Conservation (phyloP, 192 early-diverging fungal species). For the Obelidium mucronatum region DNA sequence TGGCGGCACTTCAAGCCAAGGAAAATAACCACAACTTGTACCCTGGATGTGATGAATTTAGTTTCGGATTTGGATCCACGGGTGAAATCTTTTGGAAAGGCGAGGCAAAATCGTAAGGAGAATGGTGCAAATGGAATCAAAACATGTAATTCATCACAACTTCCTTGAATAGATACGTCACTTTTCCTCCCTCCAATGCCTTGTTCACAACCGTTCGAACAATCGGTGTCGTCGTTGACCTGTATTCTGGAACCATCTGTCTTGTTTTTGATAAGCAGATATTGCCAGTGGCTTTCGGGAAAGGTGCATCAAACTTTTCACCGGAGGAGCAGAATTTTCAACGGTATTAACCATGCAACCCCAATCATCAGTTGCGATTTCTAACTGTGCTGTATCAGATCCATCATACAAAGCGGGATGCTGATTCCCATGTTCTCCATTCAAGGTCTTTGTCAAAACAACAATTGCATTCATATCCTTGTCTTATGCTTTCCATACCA, state of each 20-base stretch:
- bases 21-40: slow-evolving; percentile 34
- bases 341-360: slow-evolving; percentile 19
- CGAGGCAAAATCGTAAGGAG: neutral
- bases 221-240: slow-evolving; percentile 54
- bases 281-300: slow-evolving; percentile 50
- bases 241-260: slow-evolving; percentile 45
- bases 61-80: slow-evolving; percentile 51
- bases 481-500: neutral
- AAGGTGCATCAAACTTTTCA: slow-evolving; percentile 42
- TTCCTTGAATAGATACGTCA: slow-evolving; percentile 41
- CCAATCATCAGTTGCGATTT: neutral
- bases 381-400: too few relatives aligned
- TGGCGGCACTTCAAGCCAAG: neutral
- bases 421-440: slow-evolving; percentile 56
- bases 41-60: slow-evolving; percentile 49
- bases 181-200: slow-evolving; percentile 27
- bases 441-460: slow-evolving; percentile 27
- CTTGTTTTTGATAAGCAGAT: slow-evolving; percentile 52
- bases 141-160: neutral
- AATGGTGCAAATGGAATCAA: neutral
- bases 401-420: slow-evolving; percentile 37
- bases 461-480: neutral
- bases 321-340: slow-evolving; percentile 47
- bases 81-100: slow-evolving; percentile 47
- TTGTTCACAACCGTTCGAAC: slow-evolving; percentile 47